Conservation (phyloP, 306 rosid genomes). For the Chamaecrista fasciculata region DNA sequence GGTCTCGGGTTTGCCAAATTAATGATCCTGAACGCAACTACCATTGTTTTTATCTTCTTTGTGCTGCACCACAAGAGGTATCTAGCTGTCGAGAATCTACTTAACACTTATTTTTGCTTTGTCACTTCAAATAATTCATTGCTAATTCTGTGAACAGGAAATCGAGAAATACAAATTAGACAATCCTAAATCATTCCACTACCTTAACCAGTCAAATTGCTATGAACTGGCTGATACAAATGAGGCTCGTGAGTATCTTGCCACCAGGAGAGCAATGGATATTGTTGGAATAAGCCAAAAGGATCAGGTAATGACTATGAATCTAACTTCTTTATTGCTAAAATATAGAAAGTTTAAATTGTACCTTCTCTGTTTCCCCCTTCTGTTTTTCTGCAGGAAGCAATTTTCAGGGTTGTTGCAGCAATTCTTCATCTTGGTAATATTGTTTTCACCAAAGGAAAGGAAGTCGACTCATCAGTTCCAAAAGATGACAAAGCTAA, state of each 20-base stretch:
- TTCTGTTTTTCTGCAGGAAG: constrained; percentile 62
- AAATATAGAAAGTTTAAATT: constrained; percentile 24
- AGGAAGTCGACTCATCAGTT: constrained; percentile 81
- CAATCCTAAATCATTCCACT: constrained; percentile 82
- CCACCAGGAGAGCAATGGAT: constrained; percentile 98
- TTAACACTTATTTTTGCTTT: constrained; percentile 4
- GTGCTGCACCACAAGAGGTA: constrained; percentile 99
- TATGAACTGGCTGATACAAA: constrained; percentile 82
- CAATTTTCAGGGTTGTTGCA: constrained; percentile 93
- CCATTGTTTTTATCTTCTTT: constrained; percentile 96
- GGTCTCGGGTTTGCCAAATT: constrained; percentile 98
- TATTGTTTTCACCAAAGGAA: constrained; percentile 69
- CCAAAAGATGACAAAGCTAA: constrained; percentile 87
- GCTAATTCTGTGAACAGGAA: constrained; percentile 57
- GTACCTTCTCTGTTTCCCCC: constrained; percentile 25
- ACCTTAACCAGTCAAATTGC: constrained; percentile 92
- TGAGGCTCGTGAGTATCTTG: constrained; percentile 94
- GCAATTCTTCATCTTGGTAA: constrained; percentile 95
- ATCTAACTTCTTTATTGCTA: constrained; percentile 27
- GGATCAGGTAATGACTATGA: constrained; percentile 66
- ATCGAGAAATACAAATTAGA: constrained; percentile 91
- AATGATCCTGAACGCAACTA: constrained; percentile 97
- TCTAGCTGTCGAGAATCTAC: constrained; percentile 26
- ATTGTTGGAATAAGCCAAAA: constrained; percentile 86
- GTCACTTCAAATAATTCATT: constrained; percentile 23